These are phyloP conservation scores for Tolypocladium tropicale DNA, from an alignment of 2,329 filamentous ascomycete species.

Conservation along the genomic window DNA sequence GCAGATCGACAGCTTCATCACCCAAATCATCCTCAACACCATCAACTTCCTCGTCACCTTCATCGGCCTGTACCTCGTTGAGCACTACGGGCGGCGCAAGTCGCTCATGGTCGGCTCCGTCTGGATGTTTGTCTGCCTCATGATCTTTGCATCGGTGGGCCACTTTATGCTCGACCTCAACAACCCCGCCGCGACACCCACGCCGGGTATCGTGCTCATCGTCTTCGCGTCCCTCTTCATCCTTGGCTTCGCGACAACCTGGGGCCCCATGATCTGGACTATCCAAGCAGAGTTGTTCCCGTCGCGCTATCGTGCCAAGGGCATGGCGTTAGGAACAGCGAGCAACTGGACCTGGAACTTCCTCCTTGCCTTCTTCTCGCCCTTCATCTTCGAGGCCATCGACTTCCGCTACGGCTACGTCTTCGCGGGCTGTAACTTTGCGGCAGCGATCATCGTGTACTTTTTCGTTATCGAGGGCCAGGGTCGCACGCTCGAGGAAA, in stretches of 20 bases:
- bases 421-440: slow-evolving; percentile 61
- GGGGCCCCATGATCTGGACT: slow-evolving; percentile 56
- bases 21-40: slow-evolving; percentile 55
- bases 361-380: slow-evolving; percentile 66
- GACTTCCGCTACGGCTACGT: slow-evolving; percentile 67
- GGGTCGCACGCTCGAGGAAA: slow-evolving; percentile 65
- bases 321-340: slow-evolving; percentile 50
- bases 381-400: slow-evolving; percentile 64
- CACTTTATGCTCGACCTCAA: slow-evolving; percentile 33
- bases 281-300: slow-evolving; percentile 57
- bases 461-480: slow-evolving; percentile 70
- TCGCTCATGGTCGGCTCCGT: slow-evolving; percentile 51
- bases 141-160: slow-evolving; percentile 44
- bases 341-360: slow-evolving; percentile 68
- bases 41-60: slow-evolving; percentile 62
- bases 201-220: slow-evolving; percentile 49
- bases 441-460: slow-evolving; percentile 56
- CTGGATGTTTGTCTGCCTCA: slow-evolving; percentile 52
- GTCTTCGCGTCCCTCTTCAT: slow-evolving; percentile 56
- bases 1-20: slow-evolving; percentile 49
- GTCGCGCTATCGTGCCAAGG: slow-evolving; percentile 48
- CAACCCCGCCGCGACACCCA: slow-evolving; percentile 21
- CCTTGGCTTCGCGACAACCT: slow-evolving; percentile 55
- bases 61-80: slow-evolving; percentile 59
- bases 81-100: slow-evolving; percentile 54